Base-by-base conservation (phyloP, 2,329 filamentous ascomycete species). In the Alternaria sp. region DNA sequence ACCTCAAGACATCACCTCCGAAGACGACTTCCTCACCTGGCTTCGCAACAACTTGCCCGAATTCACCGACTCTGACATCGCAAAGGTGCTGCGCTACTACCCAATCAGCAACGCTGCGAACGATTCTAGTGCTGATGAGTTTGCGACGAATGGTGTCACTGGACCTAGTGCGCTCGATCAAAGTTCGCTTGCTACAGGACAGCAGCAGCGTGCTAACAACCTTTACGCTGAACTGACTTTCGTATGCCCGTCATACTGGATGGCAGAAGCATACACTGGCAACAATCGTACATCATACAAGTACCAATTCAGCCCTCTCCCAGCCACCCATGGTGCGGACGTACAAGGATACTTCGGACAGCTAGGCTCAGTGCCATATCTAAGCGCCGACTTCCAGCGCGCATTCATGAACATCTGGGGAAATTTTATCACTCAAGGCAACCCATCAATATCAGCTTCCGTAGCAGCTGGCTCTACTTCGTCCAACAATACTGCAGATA, bases 211-310 rank as follows among this genome's bases (percentile, higher is more conserved):
- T 27, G 84, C 81, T 9, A 50, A 56, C 27, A 85, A 86, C 67
- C 82, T 88, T 49, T 85, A 84, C 63, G 84, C 82, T 43, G 86
- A 89, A 71, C 79, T 82, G 1, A 85, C 84, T 2, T 87, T 87
- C 61, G 78, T 84, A 44, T 88, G 86, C 68, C 83, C 85, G 0
- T 81, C 83, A 0, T 87, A 87, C 72, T 87, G 85, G 85, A 74
- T 87, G 57, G 81, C 82, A 2, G 78, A 82, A 36, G 84, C 83
- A 3, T 87, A 69, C 61, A 59, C 57, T 18, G 40, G n/a, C 43
- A 18, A 25, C 4, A 40, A 41, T 3, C 56, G 61, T 28, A 59
- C 59, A 3, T 48, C 57, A 4, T 66, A 59, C 57, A 64, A 71
- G 45, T 70, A 69, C 52, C 66, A 70, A 46, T 73, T 68, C 63